Base-by-base conservation (phyloP, 1,284 basidiomycete genomes). In the Takashimella koratensis region DNA sequence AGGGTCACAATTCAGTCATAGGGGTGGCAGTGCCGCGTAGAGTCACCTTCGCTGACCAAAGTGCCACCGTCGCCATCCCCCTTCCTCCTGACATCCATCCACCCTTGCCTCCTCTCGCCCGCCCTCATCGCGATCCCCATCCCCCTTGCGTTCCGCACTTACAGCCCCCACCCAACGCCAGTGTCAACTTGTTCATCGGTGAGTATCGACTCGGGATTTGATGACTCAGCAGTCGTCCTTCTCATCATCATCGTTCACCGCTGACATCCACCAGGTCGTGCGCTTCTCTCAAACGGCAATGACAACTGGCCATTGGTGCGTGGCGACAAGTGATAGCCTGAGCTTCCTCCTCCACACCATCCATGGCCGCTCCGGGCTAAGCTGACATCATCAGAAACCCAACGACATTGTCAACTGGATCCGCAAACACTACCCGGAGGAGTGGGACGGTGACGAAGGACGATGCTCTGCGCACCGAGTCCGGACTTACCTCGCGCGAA, bases 331-430 rank as follows among this genome's bases (percentile, higher is more conserved):
- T 44, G n/a, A 48, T 43, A 36, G 16, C 30, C 8, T 16, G 8
- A 8, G 30, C 46, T 51, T 2, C 20, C 43, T 44, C 20, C 6
- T 24, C 46, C 49, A 30, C 48, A 12, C 42, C 27, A 50, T 39
- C 44, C 45, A 25, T 57, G 45, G 11, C 21, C n/a, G 10, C 40
- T 43, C 21, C 40, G 10, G 19, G 27, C 4, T 52, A 40, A 5
- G 48, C 56, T 45, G 47, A 45, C 43, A 26, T 21, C 11, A 25
- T 22, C 60, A 74, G 72, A 74, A 74, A 73, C 72, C 72, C 51
- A 73, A 74, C 57, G 72, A 74, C 51, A 74, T 74, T 49, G 71
- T 73, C 64, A 70, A 66, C 57, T 74, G 70, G 70, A 74, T 74
- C 47, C 60, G 70, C 42, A 71, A 71, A 57, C 70, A 74, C 65